Percentiles rank a stretch among this genome's conserved stretches.
These are phyloP conservation scores for Colletotrichum navitas DNA, from an alignment of 2,329 filamentous ascomycete genomes.

Conservation along the genomic window DNA sequence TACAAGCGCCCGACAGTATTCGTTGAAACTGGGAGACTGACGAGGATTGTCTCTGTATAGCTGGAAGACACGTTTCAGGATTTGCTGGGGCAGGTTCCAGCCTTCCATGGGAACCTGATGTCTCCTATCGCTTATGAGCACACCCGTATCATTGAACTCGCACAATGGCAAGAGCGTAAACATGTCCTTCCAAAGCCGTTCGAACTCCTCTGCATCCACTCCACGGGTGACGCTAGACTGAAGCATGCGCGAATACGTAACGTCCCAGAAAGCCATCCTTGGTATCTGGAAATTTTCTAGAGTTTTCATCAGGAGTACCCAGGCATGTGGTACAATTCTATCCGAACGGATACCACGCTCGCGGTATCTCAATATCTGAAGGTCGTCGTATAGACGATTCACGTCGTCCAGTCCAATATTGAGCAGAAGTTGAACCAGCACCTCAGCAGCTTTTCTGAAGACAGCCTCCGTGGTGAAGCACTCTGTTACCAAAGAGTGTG, in stretches of 20 bases:
- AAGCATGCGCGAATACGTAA: conserved; percentile 61
- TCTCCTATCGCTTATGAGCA: conserved; percentile 57
- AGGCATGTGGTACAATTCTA: conserved; percentile 62
- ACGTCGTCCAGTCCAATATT: conserved; percentile 58
- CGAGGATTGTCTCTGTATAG: conserved; percentile 67
- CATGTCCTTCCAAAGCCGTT: conserved; percentile 68
- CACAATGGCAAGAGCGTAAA: conserved; percentile 72
- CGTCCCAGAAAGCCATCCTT: conserved; percentile 71
- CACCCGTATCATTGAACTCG: conserved; percentile 69
- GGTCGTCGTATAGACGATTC: conserved; percentile 60
- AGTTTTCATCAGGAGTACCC: conserved; percentile 69
- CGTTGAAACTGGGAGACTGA: conserved; percentile 73
- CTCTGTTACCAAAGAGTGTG: conserved; percentile 50
- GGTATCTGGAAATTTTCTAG: conserved; percentile 64
- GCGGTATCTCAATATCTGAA: conserved; percentile 59
- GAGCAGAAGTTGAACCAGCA: conserved; percentile 57
- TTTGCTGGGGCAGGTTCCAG: conserved; percentile 69
- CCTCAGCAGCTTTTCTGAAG: conserved; percentile 57
- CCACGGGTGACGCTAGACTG: conserved; percentile 51
- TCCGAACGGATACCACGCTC: conserved; percentile 66
- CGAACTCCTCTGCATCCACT: conserved; percentile 62
- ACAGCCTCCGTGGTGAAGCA: conserved; percentile 62
- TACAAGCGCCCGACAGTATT: conserved; percentile 71
- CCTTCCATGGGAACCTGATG: conserved; percentile 63
- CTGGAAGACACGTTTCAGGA: conserved; percentile 69